Conservation (phyloP, 164 flowering plant genomes). For the Nymphaea thermarum region DNA sequence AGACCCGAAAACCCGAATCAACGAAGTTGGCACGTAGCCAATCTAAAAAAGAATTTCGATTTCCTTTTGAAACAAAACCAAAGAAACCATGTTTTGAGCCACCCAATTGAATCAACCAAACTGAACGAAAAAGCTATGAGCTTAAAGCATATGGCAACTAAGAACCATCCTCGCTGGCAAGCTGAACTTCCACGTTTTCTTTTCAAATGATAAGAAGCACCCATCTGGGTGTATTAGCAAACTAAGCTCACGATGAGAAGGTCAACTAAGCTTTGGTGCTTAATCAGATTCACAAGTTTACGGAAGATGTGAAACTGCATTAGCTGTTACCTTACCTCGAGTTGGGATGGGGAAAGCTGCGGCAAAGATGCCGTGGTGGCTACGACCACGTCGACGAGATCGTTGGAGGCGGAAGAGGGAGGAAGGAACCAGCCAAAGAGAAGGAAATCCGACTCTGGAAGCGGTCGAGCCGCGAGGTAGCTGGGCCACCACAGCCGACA, state of each 20-base stretch:
- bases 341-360: conserved; percentile 8
- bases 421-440: conserved; percentile 69
- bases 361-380: conserved; percentile 26
- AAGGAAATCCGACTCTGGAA: conserved; percentile 7
- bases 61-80: too few species aligned
- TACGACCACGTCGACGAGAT: conserved; percentile 44
- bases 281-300: background rate
- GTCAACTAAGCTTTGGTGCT: background rate
- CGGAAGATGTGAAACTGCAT: background rate
- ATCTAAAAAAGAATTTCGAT: too few species aligned
- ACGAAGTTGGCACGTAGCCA: too few species aligned
- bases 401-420: conserved; percentile 21
- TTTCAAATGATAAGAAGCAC: background rate
- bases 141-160: too few species aligned
- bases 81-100: too few species aligned
- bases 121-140: too few species aligned
- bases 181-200: too few species aligned
- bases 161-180: too few species aligned
- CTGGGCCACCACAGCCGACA: conserved; percentile 89
- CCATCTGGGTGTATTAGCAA: background rate
- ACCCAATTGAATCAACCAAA: too few species aligned
- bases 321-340: conserved; percentile 26
- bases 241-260: background rate
- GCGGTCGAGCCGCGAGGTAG: conserved; percentile 15
- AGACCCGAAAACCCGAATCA: too few species aligned